Conservation (phyloP, 2,329 filamentous ascomycete species). For the Aschersonia sp. region DNA sequence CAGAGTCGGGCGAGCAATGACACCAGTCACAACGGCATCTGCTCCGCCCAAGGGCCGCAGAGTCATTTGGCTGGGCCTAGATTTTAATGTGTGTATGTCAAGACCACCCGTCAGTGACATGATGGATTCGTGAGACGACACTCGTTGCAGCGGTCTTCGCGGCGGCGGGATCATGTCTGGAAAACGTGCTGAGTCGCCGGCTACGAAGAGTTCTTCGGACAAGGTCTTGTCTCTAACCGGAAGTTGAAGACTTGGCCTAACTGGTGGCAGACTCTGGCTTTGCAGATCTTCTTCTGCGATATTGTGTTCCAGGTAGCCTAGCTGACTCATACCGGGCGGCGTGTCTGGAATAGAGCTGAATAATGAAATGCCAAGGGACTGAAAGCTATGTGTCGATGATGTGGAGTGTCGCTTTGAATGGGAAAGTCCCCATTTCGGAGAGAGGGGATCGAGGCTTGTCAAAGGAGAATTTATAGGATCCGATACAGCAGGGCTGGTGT, state of each 20-base stretch:
- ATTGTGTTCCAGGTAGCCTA: too few species aligned
- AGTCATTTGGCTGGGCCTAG: slow-evolving; percentile 61
- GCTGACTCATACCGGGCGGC: slow-evolving; percentile 1
- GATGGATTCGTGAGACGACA: slow-evolving; percentile 74
- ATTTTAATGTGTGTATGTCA: slow-evolving; percentile 74
- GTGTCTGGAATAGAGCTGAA: slow-evolving; percentile 18
- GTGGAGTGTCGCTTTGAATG: slow-evolving; percentile 44
- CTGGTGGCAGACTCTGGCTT: slow-evolving; percentile 7
- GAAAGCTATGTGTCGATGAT: slow-evolving; percentile 36
- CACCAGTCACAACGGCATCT: slow-evolving; percentile 41
- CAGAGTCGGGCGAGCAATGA: slow-evolving; percentile 44
- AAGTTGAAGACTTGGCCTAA: slow-evolving; percentile 10
- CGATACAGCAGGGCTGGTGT: slow-evolving; percentile 42
- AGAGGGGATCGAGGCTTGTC: slow-evolving; percentile 56
- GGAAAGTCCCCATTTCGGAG: slow-evolving; percentile 36
- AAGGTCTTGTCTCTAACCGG: slow-evolving; percentile 13
- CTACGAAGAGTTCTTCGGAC: slow-evolving; percentile 18
- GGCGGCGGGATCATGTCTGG: slow-evolving; percentile 16
- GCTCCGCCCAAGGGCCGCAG: slow-evolving; percentile 36
- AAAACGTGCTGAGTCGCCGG: slow-evolving; percentile 13
- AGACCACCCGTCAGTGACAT: slow-evolving; percentile 76
- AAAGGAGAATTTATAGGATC: slow-evolving; percentile 72
- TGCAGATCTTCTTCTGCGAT: slow-evolving; percentile 26
- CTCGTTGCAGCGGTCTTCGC: slow-evolving; percentile 42
- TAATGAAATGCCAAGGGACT: slow-evolving; percentile 15